These are phyloP conservation scores for Domatiomyces globalis DNA, from an alignment of 2,329 filamentous ascomycete genomes.

Conservation along the genomic window DNA sequence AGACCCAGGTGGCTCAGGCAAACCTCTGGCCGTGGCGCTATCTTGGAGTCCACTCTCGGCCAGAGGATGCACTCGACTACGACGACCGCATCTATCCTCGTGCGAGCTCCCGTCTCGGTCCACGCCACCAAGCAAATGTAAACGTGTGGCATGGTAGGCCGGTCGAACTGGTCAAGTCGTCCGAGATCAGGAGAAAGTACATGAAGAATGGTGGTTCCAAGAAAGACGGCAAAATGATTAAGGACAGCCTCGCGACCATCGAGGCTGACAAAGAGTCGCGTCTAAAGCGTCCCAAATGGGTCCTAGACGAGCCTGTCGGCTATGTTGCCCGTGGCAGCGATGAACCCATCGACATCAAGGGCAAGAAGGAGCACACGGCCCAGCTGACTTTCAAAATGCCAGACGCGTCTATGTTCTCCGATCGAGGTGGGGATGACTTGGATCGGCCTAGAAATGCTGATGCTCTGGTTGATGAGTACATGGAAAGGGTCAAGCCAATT, in stretches of 20 bases:
- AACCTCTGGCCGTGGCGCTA: slow-evolving; percentile 96
- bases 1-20: slow-evolving; percentile 80
- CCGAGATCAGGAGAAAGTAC: slow-evolving; percentile 68
- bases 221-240: slow-evolving; percentile 62
- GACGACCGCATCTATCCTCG: slow-evolving; percentile 96
- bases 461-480: slow-evolving; percentile 59
- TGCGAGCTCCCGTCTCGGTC: slow-evolving; percentile 80
- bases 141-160: slow-evolving; percentile 71
- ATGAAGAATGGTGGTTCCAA: slow-evolving; percentile 49
- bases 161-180: slow-evolving; percentile 78
- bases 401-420: slow-evolving; percentile 33
- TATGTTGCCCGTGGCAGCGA: slow-evolving; percentile 80
- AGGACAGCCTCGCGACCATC: slow-evolving; percentile 62
- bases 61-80: slow-evolving; percentile 90
- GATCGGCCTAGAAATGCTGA: slow-evolving; percentile 29
- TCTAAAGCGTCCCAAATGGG: slow-evolving; percentile 78
- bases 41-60: slow-evolving; percentile 83
- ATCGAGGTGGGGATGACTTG: slow-evolving; percentile 30
- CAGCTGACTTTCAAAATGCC: slow-evolving; percentile 68
- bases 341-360: slow-evolving; percentile 42
- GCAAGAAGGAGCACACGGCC: slow-evolving; percentile 62
- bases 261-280: slow-evolving; percentile 69
- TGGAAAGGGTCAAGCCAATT: slow-evolving; percentile 52
- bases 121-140: slow-evolving; percentile 79
- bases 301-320: slow-evolving; percentile 78